Evolutionary conservation across 148 eudicot species (phyloP).

Genomic region (Chenopodium album): DNA sequence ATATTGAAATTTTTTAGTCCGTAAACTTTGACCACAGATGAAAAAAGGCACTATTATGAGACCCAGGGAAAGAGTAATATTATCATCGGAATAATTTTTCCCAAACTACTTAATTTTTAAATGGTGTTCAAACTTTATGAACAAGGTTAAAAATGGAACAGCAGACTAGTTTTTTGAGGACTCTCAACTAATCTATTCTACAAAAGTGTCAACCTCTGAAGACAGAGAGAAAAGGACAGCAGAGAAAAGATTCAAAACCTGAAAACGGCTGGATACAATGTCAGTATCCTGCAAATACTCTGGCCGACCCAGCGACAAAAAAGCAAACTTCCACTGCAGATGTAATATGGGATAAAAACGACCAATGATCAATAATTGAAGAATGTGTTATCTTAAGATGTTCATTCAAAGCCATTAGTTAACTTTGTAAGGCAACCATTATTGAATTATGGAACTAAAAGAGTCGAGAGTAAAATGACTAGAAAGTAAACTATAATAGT

Average conservation of each 20-base stretch:
- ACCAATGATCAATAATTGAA: not conserved
- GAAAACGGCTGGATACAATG: constrained; percentile 79
- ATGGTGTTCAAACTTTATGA: not conserved
- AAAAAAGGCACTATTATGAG: too few species aligned
- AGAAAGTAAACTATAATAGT: not conserved
- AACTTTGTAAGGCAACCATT: not conserved
- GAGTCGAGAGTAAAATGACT: not conserved
- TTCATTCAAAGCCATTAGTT: not conserved
- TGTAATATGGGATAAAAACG: not conserved
- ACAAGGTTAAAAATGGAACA: not conserved
- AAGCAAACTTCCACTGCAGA: constrained; percentile 94
- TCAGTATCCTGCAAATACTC: constrained; percentile 89
- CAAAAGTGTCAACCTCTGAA: not conserved
- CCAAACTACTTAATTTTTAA: too few species aligned
- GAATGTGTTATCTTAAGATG: not conserved
- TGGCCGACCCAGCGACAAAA: constrained; percentile 82
- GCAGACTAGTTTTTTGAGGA: not conserved
- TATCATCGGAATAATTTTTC: too few species aligned
- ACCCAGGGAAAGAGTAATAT: too few species aligned
- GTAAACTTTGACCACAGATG: too few species aligned
- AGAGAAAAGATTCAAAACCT: constrained; percentile 42
- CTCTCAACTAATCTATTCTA: not conserved
- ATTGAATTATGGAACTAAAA: not conserved
- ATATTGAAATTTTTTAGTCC: too few species aligned
- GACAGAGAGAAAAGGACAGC: not conserved